Evolutionary conservation across 495 filamentous ascomycete genomes (phyloP), one percentile per base, ranked within the genome.

Genomic region (Cercophora scortea): DNA sequence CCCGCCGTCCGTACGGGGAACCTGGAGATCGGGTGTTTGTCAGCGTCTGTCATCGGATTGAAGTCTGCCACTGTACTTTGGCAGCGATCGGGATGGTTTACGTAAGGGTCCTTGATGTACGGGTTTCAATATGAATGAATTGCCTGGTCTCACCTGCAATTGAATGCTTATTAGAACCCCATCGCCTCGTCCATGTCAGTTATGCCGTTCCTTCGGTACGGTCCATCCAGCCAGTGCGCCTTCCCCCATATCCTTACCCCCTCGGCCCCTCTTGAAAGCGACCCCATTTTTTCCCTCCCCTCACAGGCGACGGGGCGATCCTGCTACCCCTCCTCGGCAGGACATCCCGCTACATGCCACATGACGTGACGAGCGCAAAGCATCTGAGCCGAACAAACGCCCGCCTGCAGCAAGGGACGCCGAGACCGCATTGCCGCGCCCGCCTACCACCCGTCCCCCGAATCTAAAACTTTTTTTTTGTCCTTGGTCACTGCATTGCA

Each of bases 21-120:
- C 36, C 36, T 38, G 10, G 36, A 13, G 36, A 38, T 38, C 8
- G 36, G 13, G 9, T 47, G 55, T 64, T 61, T 64, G 61, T 64
- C 59, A 64, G 61, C 36, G 36, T 38, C 36, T 38, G 36, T 38
- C 36, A 38, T 38, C 36, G 3, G 36, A 25, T 25, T 25, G 25
- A 25, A 25, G 2, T 25, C 5, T 25, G n/a, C 11, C 34, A 36
- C 11, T 36, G 34, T 13, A 7, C 36, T 25, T 25, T 25, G 25
- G 25, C 25, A 5, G 5, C 5, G 25, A 25, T 1, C 44, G 6
- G 32, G 12, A 7, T 8, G 8, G 6, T 9, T 45, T 19, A 45
- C 15, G 16, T 11, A 33, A 10, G 32, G 44, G 44, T 32, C 44
- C 7, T 3, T 35, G 18, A 25, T 13, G 25, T 25, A 25, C n/a